Conservation (phyloP, 2,329 filamentous ascomycete genomes). For the Botrytis paeoniae region DNA sequence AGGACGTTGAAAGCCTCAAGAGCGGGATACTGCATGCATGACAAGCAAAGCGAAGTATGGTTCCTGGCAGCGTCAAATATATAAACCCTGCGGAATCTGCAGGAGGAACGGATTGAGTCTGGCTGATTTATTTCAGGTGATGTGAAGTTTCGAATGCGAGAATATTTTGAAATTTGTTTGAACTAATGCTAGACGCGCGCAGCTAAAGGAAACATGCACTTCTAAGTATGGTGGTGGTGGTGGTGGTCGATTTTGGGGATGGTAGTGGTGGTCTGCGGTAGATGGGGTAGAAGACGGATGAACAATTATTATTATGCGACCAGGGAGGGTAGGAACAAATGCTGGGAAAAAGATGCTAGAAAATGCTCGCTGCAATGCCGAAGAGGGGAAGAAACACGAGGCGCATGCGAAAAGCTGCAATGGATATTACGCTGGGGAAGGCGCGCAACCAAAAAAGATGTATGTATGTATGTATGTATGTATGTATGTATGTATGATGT, state of each 20-base stretch:
- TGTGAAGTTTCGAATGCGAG: constrained; percentile 26
- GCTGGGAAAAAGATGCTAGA: constrained; percentile 20
- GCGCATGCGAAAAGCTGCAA: constrained; percentile 17
- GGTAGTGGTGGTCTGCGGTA: constrained; percentile 5
- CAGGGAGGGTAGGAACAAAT: constrained; percentile 19
- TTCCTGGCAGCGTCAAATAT: constrained; percentile 38
- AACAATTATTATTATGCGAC: constrained; percentile 13
- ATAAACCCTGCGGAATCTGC: constrained; percentile 34
- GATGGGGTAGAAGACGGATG: constrained; percentile 18
- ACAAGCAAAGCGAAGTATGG: constrained; percentile 35
- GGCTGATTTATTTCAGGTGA: constrained; percentile 22
- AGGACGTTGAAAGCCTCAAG: constrained; percentile 32
- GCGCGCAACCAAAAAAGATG: constrained; percentile 9
- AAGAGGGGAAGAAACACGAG: constrained; percentile 12
- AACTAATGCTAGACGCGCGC: constrained; percentile 29
- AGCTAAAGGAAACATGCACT: constrained; percentile 30
- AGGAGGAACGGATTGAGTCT: constrained; percentile 33
- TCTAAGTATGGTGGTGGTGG: constrained; percentile 15
- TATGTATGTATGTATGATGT: background rate
- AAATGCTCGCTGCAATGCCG: constrained; percentile 14
- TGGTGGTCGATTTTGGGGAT: constrained; percentile 4
- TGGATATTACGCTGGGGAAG: constrained; percentile 15
- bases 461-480: constrained; percentile 5
- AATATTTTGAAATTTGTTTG: constrained; percentile 17
- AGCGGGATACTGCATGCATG: constrained; percentile 40